These are phyloP conservation scores for Suillus decipiens DNA, from an alignment of 768 basidiomycete genomes.

Conservation along the genomic window DNA sequence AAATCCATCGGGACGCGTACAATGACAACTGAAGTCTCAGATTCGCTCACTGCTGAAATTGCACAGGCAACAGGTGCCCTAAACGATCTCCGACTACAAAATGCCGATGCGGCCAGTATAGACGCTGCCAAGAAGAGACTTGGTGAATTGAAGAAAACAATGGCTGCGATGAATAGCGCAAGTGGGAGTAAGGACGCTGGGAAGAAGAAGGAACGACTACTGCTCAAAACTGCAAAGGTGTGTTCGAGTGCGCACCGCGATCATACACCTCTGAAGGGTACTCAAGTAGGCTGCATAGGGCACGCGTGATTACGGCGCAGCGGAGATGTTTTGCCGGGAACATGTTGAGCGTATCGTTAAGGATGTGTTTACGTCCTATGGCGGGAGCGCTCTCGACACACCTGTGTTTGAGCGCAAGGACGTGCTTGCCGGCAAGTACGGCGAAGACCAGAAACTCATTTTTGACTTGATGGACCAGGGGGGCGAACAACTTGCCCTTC, in stretches of 20 bases:
- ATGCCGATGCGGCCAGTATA: slow-evolving; percentile 48
- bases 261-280: slow-evolving; percentile 19
- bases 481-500: slow-evolving; percentile 90
- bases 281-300: slow-evolving; percentile 53
- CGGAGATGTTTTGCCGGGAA: slow-evolving; percentile 89
- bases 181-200: slow-evolving; percentile 43
- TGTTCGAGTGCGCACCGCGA: slow-evolving; percentile 22
- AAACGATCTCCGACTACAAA: slow-evolving; percentile 60
- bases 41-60: slow-evolving; percentile 56
- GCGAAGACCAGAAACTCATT: slow-evolving; percentile 96
- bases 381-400: slow-evolving; percentile 92
- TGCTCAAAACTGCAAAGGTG: slow-evolving; percentile 95
- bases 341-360: slow-evolving; percentile 89
- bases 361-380: slow-evolving; percentile 84
- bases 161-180: slow-evolving; percentile 43
- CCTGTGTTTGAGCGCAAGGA: slow-evolving; percentile 99
- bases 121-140: slow-evolving; percentile 71
- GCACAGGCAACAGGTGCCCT: slow-evolving; percentile 55
- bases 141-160: slow-evolving; percentile 63
- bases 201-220: slow-evolving; percentile 68
- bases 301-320: slow-evolving; percentile 91
- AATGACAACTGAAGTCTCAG: slow-evolving; percentile 39
- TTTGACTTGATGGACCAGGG: slow-evolving; percentile 98
- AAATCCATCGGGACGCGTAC: slow-evolving; percentile 18
- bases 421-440: slow-evolving; percentile 93